These are phyloP conservation scores for Nemania abortiva DNA, from an alignment of 2,329 filamentous ascomycete species.

Conservation along the genomic window DNA sequence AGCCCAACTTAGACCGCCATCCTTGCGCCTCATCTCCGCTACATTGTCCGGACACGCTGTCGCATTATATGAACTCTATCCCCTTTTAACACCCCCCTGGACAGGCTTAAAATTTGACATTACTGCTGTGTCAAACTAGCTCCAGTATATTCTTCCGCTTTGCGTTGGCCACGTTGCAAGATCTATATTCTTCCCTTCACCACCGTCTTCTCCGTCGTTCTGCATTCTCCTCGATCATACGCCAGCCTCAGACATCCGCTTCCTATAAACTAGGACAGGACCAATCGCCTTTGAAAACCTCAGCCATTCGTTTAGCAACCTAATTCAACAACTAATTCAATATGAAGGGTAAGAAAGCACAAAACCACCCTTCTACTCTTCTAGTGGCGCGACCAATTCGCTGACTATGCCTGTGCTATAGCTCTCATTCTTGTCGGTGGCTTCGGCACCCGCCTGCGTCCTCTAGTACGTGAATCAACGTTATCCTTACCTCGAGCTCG, in stretches of 20 bases:
- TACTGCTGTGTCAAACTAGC: neutral
- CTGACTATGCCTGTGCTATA: constrained; percentile 54
- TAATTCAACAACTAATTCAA: constrained; percentile 37
- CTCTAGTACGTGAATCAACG: constrained; percentile 75
- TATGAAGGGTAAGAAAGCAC: constrained; percentile 57
- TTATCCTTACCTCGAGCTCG: constrained; percentile 22
- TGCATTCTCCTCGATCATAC: neutral
- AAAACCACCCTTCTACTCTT: constrained; percentile 26
- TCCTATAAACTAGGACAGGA: neutral
- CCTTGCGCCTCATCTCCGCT: constrained; percentile 1
- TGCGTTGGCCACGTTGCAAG: constrained; percentile 12
- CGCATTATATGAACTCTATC: constrained; percentile 17
- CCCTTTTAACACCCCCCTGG: constrained; percentile 18
- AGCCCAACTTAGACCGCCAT: constrained; percentile 13
- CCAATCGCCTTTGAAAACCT: neutral
- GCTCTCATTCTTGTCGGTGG: constrained; percentile 99
- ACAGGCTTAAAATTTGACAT: constrained; percentile 18
- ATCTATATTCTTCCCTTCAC: constrained; percentile 1
- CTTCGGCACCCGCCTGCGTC: constrained; percentile 97
- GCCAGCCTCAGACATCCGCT: constrained; percentile 1
- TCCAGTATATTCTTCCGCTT: constrained; percentile 3
- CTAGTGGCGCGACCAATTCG: constrained; percentile 1
- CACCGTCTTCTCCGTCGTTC: neutral
- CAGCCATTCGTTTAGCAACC: neutral
- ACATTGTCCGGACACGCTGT: constrained; percentile 4